Conservation (phyloP, 2,329 filamentous ascomycete genomes). For the Ophiostoma pallidulum region DNA sequence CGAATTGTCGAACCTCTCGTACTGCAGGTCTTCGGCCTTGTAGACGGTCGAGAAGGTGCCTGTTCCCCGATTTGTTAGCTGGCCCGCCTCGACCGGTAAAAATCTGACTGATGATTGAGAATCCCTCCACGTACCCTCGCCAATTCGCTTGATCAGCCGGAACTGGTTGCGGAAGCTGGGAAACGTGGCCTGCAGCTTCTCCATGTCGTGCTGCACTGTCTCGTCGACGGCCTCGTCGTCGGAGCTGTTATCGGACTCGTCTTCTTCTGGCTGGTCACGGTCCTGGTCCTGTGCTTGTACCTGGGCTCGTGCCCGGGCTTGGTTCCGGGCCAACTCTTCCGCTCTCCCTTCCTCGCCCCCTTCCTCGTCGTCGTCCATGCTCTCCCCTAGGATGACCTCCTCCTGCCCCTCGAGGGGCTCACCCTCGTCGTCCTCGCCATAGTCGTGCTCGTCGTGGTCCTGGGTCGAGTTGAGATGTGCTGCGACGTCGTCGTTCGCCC, state of each 20-base stretch:
- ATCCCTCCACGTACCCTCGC: conserved; percentile 75
- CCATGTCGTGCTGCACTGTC: conserved; percentile 75
- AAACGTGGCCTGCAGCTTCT: conserved; percentile 71
- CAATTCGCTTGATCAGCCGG: conserved; percentile 89
- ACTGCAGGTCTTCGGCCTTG: conserved; percentile 89
- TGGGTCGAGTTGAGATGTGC: conserved; percentile 18
- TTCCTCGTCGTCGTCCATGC: conserved; percentile 23
- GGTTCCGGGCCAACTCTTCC: too few species aligned
- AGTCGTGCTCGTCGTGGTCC: conserved; percentile 22
- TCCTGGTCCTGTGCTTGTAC: too few species aligned
- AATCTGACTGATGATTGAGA: too few species aligned
- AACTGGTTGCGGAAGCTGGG: conserved; percentile 76
- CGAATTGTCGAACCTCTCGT: conserved; percentile 72
- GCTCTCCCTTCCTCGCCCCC: conserved; percentile 37
- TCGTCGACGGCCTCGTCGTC: conserved; percentile 57
- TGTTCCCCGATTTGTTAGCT: too few species aligned
- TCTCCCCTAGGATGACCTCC: too few species aligned
- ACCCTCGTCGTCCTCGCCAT: conserved; percentile 37
- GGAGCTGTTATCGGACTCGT: conserved; percentile 39
- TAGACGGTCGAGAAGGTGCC: conserved; percentile 98
- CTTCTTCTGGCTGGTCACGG: conserved; percentile 30
- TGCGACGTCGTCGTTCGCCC: conserved; percentile 37
- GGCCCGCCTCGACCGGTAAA: too few species aligned
- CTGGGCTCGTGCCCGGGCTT: too few species aligned
- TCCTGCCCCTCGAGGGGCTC: conserved; percentile 16